Evolutionary conservation across 2,329 filamentous ascomycete genomes (phyloP).

Genomic region (Sarocladiaceae sp.): DNA sequence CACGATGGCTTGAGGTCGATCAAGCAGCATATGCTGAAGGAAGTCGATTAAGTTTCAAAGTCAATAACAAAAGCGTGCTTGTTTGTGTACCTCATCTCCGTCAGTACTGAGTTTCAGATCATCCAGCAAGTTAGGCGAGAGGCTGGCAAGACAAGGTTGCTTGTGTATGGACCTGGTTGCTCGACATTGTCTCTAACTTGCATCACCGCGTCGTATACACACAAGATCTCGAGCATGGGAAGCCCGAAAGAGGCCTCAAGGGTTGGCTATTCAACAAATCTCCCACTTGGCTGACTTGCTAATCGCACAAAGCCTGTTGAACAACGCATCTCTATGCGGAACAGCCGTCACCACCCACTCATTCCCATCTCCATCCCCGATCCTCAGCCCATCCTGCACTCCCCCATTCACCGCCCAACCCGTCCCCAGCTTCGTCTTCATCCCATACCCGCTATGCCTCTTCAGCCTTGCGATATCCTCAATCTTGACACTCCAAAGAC

Average conservation of each 20-base stretch:
- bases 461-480: constrained; percentile 63
- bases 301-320: constrained; percentile 67
- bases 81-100: too few relatives aligned
- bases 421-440: constrained; percentile 72
- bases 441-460: constrained; percentile 70
- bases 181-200: too few relatives aligned
- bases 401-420: constrained; percentile 67
- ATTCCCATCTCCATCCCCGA: constrained; percentile 47
- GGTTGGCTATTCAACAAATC: constrained; percentile 38
- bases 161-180: too few relatives aligned
- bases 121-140: too few relatives aligned
- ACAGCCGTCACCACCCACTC: constrained; percentile 60
- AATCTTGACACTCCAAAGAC: constrained; percentile 61
- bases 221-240: too few relatives aligned
- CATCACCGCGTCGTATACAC: too few relatives aligned
- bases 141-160: too few relatives aligned
- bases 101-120: too few relatives aligned
- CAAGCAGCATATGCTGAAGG: constrained; percentile 5
- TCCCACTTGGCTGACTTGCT: constrained; percentile 69
- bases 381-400: constrained; percentile 64
- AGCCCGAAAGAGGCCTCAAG: too few relatives aligned
- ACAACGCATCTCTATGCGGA: constrained; percentile 64
- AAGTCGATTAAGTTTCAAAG: constrained; percentile 4
- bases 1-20: constrained; percentile 2
- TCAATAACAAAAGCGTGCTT: too few relatives aligned